phyloP scores from a whole-genome alignment of 2,329 filamentous ascomycete species.

The Cytospora paraplurivora region DNA sequence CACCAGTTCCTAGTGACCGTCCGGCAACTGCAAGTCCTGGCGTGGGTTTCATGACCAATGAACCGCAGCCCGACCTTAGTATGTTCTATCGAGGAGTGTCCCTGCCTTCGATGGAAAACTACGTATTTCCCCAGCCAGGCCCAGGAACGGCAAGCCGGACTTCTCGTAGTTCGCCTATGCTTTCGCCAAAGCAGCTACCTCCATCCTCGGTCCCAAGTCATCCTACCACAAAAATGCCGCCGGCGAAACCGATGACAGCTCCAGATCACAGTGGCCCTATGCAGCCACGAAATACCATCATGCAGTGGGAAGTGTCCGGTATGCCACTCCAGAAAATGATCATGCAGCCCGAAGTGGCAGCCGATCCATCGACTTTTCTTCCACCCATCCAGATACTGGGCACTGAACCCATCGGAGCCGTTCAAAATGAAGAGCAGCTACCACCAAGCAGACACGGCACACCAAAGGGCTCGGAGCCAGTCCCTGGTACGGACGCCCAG shows the following conservation, averaged over 20 bases:
- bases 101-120: constrained; percentile 27
- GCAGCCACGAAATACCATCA: constrained; percentile 1
- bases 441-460: background rate
- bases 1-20: background rate
- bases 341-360: background rate
- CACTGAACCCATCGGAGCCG: background rate
- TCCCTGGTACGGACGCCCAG: constrained; percentile 1
- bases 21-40: background rate
- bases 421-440: background rate
- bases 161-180: constrained; percentile 25
- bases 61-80: constrained; percentile 4
- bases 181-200: constrained; percentile 30
- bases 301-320: constrained; percentile 17
- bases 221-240: background rate
- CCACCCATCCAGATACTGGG: constrained; percentile 1
- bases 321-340: constrained; percentile 16
- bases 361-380: background rate
- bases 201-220: background rate
- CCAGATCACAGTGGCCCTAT: background rate
- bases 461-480: background rate
- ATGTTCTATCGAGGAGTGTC: constrained; percentile 13
- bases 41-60: background rate
- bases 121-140: constrained; percentile 27
- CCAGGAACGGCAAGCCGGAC: constrained; percentile 3
- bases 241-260: background rate